These are phyloP conservation scores for Clohesyomyces aquaticus DNA, from an alignment of 495 filamentous ascomycete species.

Conservation along the genomic window DNA sequence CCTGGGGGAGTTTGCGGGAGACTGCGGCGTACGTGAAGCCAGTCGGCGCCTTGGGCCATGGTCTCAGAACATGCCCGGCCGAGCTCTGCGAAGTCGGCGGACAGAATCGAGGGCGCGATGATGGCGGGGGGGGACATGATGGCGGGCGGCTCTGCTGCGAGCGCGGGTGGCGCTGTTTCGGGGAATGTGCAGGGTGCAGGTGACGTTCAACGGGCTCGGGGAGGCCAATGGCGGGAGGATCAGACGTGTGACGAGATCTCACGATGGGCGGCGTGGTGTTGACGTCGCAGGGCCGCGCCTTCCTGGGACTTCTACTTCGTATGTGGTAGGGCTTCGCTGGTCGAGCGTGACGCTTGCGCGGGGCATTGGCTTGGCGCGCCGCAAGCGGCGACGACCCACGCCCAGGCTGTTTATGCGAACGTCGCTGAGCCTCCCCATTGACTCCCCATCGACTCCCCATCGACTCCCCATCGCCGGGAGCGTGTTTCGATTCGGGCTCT, in stretches of 20 bases:
- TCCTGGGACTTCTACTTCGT: too few species aligned
- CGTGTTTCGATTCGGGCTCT: background rate
- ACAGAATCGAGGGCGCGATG: slow-evolving; percentile 95
- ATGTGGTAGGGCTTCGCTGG: too few species aligned
- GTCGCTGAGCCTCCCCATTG: slow-evolving; percentile 18
- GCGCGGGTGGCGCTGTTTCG: slow-evolving; percentile 6
- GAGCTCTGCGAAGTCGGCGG: slow-evolving; percentile 89
- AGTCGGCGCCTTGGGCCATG: slow-evolving; percentile 83
- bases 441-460: too few species aligned
- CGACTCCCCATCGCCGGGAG: too few species aligned
- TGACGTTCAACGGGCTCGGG: slow-evolving; percentile 3
- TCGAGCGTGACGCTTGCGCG: slow-evolving; percentile 21
- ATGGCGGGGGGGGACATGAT: slow-evolving; percentile 85
- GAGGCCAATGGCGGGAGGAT: slow-evolving; percentile 24
- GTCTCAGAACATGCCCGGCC: slow-evolving; percentile 81
- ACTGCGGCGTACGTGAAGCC: slow-evolving; percentile 80
- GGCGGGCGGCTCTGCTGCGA: slow-evolving; percentile 31
- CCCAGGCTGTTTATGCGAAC: slow-evolving; percentile 21
- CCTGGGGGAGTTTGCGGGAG: slow-evolving; percentile 20
- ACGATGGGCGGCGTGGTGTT: slow-evolving; percentile 34
- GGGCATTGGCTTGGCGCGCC: slow-evolving; percentile 20
- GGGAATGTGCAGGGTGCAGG: background rate
- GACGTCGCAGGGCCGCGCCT: slow-evolving; percentile 5
- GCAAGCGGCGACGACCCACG: background rate
- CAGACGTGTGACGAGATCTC: slow-evolving; percentile 16